Evolutionary conservation across 2,329 filamentous ascomycete genomes (phyloP), one percentile per base, ranked within the genome.

Genomic region (Fusarium sp.): DNA sequence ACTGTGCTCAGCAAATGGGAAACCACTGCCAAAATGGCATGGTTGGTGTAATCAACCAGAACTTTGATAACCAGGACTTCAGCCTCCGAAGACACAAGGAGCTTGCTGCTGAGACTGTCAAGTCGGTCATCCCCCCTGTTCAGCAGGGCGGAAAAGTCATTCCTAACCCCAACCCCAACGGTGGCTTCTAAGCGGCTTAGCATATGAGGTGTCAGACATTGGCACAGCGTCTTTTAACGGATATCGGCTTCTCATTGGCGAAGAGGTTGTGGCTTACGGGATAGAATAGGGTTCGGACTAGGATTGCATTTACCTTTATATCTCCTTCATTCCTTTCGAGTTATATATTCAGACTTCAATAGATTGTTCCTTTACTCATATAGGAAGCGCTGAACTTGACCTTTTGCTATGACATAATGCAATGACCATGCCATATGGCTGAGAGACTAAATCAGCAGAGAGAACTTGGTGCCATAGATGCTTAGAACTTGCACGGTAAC

Each of bases 1-100:
- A 85, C 81, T 85, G 84, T 74, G 80, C 82, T 20, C 84, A 86
- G 80, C 81, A 80, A 47, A 75, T 66, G 26, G 83, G 81, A 26
- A 75, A 77, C 72, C 86, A 88, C 77, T 89, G 87, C 83, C 82
- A 85, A 72, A 81, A 78, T 17, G 85, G 85, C 68, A 88, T 88
- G 86, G 81, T 83, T 7, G 85, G 83, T 20, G 83, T 85, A 45
- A 84, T 88, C 80, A 88, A 88, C 80, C 85, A 86, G 78, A 81
- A 83, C 77, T 84, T 85, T n/a, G 72, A 80, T 33, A 79, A 76
- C 75, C 75, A 78, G 67, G 81, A 81, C 54, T 78, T 81, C 69
- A 85, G 81, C 51, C 81, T 86, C 24, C 69, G 78, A 20, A 78
- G 77, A 31, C 81, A 85, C 78, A 81, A 79, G 74, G 77, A 79